Evolutionary conservation across 2,329 filamentous ascomycete species (phyloP).

Genomic region (Fusarium irregulare): DNA sequence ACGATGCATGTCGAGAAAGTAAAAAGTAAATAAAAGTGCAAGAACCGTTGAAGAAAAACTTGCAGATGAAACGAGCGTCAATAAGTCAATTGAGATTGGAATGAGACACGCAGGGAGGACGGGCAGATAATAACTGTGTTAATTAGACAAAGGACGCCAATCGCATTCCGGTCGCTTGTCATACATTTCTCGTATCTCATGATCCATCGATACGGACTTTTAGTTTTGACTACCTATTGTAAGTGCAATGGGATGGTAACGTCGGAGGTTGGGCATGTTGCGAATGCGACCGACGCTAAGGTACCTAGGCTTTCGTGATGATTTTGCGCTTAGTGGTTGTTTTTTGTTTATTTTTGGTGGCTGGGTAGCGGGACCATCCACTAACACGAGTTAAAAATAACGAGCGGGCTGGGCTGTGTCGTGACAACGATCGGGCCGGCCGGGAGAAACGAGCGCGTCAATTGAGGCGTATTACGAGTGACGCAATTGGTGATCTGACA

Average conservation of each 20-base stretch:
- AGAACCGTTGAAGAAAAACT: not conserved
- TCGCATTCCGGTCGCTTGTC: constrained; percentile 4
- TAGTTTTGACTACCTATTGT: not conserved
- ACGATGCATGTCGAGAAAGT: not conserved
- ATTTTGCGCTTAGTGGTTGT: not conserved
- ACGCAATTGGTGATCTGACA: not conserved
- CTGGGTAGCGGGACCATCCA: constrained; percentile 1
- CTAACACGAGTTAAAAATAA: constrained; percentile 29
- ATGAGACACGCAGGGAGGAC: constrained; percentile 15
- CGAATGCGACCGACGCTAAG: not conserved
- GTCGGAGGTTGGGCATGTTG: not conserved
- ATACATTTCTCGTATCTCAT: constrained; percentile 1
- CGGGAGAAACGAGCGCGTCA: not conserved
- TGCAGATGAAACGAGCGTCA: not conserved
- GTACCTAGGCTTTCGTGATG: not conserved
- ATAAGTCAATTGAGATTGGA: constrained; percentile 3
- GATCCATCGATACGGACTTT: not conserved
- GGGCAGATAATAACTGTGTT: not conserved
- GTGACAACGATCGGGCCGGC: not conserved
- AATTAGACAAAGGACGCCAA: constrained; percentile 18
- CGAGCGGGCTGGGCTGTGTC: not conserved
- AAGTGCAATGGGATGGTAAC: constrained; percentile 1
- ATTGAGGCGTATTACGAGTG: not conserved
- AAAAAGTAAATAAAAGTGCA: not conserved
- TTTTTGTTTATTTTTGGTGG: constrained; percentile 1